phyloP scores from a whole-genome alignment of 208 protist genomes.

The Acanthamoeba culbertsoni region DNA sequence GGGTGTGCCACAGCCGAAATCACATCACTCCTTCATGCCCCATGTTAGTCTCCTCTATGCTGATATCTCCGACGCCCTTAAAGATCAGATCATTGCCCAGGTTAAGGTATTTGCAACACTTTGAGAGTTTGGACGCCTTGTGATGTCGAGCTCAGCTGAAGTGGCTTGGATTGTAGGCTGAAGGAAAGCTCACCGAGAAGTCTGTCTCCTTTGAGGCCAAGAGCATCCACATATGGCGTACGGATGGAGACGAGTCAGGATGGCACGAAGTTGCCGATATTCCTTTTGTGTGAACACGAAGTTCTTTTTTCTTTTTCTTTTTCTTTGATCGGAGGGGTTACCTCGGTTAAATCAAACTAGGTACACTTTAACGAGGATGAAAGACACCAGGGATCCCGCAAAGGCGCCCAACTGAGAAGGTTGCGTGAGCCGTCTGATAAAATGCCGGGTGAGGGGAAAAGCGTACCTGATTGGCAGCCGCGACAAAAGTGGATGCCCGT shows the following conservation, averaged over 20 bases:
- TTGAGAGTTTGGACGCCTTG: no score
- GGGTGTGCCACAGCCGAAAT: not conserved
- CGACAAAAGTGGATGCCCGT: not conserved
- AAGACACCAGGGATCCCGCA: not conserved
- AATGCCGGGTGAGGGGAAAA: not conserved
- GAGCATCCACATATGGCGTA: not conserved
- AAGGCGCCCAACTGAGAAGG: not conserved
- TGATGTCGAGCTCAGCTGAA: no score
- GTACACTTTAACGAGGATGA: not conserved
- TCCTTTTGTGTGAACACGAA: no score
- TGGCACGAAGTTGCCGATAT: not conserved
- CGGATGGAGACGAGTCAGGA: not conserved
- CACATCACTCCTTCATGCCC: not conserved
- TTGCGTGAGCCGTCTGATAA: no score
- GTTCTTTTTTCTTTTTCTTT: not conserved
- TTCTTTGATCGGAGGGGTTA: not conserved
- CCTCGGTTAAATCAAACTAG: not conserved
- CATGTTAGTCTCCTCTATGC: not conserved
- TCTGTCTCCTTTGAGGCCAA: not conserved
- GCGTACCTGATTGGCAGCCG: slow-evolving; percentile 21
- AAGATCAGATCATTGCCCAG: not conserved
- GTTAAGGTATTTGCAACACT: not conserved
- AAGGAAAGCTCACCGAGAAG: not conserved
- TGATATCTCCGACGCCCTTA: not conserved
- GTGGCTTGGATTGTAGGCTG: not conserved